A percentile compares a stretch with the other conserved stretches of the same genome.
Evolutionary conservation across 371 early-diverging fungal species (phyloP).

Genomic region (Smittium culicis): DNA sequence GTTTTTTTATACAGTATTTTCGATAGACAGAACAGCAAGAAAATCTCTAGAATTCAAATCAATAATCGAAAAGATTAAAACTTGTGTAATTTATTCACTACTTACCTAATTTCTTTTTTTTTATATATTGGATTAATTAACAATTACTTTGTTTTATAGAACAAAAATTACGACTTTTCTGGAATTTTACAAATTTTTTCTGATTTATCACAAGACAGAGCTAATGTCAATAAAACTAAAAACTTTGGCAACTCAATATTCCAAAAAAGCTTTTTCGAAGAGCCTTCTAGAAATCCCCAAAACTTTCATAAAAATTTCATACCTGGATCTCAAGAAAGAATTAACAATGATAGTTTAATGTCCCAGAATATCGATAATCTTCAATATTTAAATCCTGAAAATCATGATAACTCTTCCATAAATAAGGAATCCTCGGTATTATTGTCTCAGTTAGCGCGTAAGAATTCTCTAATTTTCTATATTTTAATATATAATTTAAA

Average conservation of each 20-base stretch:
- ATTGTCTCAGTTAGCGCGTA: not conserved
- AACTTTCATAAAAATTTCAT: no score
- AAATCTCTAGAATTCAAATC: not conserved
- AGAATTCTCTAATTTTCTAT: not conserved
- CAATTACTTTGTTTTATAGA: no score
- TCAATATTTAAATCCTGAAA: no score
- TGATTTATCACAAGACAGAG: not conserved
- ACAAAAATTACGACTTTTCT: not conserved
- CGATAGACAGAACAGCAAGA: not conserved
- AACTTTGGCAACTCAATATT: not conserved
- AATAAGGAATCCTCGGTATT: slow-evolving; percentile 4
- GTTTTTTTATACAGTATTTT: not conserved
- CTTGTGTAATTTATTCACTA: not conserved
- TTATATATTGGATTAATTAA: not conserved
- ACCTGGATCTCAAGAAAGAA: no score
- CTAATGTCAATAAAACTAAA: not conserved
- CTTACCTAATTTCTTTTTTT: slow-evolving; percentile 15
- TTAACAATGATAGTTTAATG: no score
- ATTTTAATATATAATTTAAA: no score
- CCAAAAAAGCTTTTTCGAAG: not conserved
- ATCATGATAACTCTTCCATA: no score
- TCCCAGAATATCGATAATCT: no score
- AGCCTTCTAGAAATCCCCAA: not conserved
- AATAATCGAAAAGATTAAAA: not conserved
- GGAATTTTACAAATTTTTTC: slow-evolving; percentile 3